A percentile compares a stretch with the other conserved stretches of the same genome.
Evolutionary conservation across 257 asterid species (phyloP).

Genomic region (Nicotiana knightiana): DNA sequence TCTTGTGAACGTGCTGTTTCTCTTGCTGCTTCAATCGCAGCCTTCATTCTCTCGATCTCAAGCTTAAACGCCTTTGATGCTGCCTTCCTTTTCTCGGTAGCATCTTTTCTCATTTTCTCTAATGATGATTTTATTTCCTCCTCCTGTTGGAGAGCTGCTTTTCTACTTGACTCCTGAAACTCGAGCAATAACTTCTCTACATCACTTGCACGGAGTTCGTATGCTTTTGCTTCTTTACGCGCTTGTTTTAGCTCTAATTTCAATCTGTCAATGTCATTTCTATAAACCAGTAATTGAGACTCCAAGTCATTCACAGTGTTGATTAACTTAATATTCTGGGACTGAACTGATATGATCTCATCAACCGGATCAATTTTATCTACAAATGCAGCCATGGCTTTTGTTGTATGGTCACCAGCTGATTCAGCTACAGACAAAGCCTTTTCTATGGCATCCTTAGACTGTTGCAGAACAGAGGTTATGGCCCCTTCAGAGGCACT

Average conservation of each 20-base stretch:
- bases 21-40: slow-evolving; percentile 35
- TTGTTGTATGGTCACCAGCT: slow-evolving; percentile 28
- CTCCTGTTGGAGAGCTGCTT: slow-evolving; percentile 25
- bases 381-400: slow-evolving; percentile 21
- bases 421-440: slow-evolving; percentile 37
- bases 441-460: slow-evolving; percentile 39
- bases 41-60: slow-evolving; percentile 31
- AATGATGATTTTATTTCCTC: slow-evolving; percentile 29
- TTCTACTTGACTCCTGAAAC: slow-evolving; percentile 33
- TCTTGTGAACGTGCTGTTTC: slow-evolving; percentile 25
- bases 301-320: slow-evolving; percentile 25
- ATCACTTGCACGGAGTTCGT: slow-evolving; percentile 21
- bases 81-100: slow-evolving; percentile 25
- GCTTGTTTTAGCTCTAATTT: slow-evolving; percentile 30
- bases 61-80: slow-evolving; percentile 35
- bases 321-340: slow-evolving; percentile 27
- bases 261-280: slow-evolving; percentile 20
- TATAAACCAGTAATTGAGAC: slow-evolving; percentile 15
- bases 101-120: slow-evolving; percentile 35
- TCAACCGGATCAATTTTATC: slow-evolving; percentile 26
- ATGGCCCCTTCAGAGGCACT: slow-evolving; percentile 33
- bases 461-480: slow-evolving; percentile 20
- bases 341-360: slow-evolving; percentile 19
- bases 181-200: slow-evolving; percentile 30
- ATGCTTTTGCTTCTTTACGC: slow-evolving; percentile 17